Evolutionary conservation across 2,329 filamentous ascomycete species (phyloP), one percentile per base, ranked within the genome.

Genomic region (Colletotrichum neosansevieriae): DNA sequence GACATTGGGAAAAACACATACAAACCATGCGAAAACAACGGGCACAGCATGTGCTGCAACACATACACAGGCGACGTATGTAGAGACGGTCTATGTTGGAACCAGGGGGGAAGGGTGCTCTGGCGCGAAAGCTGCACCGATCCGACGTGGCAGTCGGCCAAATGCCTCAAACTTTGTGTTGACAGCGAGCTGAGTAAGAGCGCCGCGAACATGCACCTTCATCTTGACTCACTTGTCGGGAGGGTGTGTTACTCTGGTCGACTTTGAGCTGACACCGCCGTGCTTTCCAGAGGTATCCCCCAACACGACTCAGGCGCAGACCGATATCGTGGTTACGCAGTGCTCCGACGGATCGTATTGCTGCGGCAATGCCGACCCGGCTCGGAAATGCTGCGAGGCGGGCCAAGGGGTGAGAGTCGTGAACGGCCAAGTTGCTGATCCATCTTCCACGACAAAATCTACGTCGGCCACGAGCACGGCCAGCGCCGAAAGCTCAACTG

Each of bases 61-160:
- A 57, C 47, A 2, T 49, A 34, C 42, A 36, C 47, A 11, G 65
- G 60, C 6, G 60, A 64, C 12, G 24, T 44, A 38, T 68, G 65
- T 3, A 44, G 40, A 11, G 59, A 63, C 24, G 65, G 65, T 6
- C 47, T 68, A 2, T 68, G 65, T 38, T 68, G 56, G 53, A 68
- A 64, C 12, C 34, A 49, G n/a, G 24, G 24, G 6, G 24, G 29
- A 4, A 47, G 50, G 21, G 42, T 38, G 6, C n/a, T 72, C 12
- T 74, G 71, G 70, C 69, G 73, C 38, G 71, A 71, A 62, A 70
- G 71, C 44, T 74, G 72, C 60, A 74, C 72, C 15, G 73, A 74
- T 54, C 66, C 58, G 19, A 73, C 73, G 15, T 74, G 72, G 72
- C 38, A 71, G 21, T 69, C 63, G 42, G 66, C 70, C 0, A 70